These are phyloP conservation scores for Solanum tarijense DNA, from an alignment of 257 asterid species.

Conservation along the genomic window DNA sequence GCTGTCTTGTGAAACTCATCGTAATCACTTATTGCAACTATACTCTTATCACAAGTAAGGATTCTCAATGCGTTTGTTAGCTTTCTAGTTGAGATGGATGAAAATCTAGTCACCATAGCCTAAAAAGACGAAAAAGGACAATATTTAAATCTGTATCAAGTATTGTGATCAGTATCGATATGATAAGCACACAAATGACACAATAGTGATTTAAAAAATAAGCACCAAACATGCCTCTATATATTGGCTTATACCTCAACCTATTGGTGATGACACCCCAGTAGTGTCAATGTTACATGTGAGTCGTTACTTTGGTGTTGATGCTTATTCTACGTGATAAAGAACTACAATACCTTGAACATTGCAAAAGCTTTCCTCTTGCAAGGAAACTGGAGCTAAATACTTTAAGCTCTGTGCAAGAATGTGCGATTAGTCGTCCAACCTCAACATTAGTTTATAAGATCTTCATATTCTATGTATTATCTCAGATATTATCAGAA, in stretches of 20 bases:
- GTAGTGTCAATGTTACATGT: not conserved
- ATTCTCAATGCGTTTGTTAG: slow-evolving; percentile 67
- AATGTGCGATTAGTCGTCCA: not conserved
- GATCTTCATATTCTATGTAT: not conserved
- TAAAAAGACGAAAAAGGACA: slow-evolving; percentile 19
- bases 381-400: not conserved
- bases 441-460: not conserved
- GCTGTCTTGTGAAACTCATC: slow-evolving; percentile 55
- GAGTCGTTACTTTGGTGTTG: not conserved
- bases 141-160: not conserved
- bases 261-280: not conserved
- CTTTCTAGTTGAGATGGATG: slow-evolving; percentile 78
- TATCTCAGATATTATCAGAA: not conserved
- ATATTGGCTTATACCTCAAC: not conserved
- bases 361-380: not conserved
- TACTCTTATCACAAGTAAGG: slow-evolving; percentile 55
- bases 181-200: not conserved
- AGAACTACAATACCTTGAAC: not conserved
- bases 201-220: not conserved
- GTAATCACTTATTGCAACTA: slow-evolving; percentile 74
- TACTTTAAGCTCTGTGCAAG: not conserved
- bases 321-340: not conserved
- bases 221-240: not conserved
- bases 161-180: not conserved
- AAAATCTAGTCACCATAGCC: slow-evolving; percentile 78